Percentiles rank a stretch among this genome's conserved stretches.
phyloP scores from a whole-genome alignment of 306 rosid species.

The Begonia peltatifolia region DNA sequence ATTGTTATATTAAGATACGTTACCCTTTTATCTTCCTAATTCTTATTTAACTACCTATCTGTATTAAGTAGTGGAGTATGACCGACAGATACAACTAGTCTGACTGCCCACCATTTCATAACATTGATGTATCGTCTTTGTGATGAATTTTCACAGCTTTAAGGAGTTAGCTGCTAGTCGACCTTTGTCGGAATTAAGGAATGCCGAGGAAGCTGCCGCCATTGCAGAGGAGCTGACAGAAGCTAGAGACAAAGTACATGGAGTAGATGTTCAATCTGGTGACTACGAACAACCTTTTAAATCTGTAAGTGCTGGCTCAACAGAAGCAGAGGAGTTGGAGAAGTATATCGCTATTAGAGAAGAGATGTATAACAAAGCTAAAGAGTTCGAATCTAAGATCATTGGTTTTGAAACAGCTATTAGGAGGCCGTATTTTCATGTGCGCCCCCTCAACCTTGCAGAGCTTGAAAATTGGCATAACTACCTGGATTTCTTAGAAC shows the following conservation, averaged over 20 bases:
- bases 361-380: slow-evolving; percentile 95
- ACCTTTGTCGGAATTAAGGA: slow-evolving; percentile 63
- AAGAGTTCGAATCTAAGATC: slow-evolving; percentile 99
- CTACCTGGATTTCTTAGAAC: slow-evolving; percentile 82
- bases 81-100: too few relatives aligned
- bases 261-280: slow-evolving; percentile 54
- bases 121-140: not conserved
- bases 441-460: slow-evolving; percentile 76
- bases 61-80: too few relatives aligned
- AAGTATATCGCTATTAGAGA: slow-evolving; percentile 91
- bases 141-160: slow-evolving; percentile 49
- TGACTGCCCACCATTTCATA: too few relatives aligned
- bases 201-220: slow-evolving; percentile 62
- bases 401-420: slow-evolving; percentile 98
- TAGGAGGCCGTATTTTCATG: slow-evolving; percentile 97
- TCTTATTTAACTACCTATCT: too few relatives aligned
- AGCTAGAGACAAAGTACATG: slow-evolving; percentile 30
- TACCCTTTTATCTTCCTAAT: too few relatives aligned
- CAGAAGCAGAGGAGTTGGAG: slow-evolving; percentile 99
- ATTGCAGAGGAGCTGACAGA: slow-evolving; percentile 32
- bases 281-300: slow-evolving; percentile 44
- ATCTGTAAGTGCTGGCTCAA: slow-evolving; percentile 73
- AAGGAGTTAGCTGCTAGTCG: slow-evolving; percentile 86
- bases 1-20: too few relatives aligned
- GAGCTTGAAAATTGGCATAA: slow-evolving; percentile 99